These are phyloP conservation scores for Sporisorium graminicola DNA, from an alignment of 1,284 basidiomycete genomes.

Conservation along the genomic window DNA sequence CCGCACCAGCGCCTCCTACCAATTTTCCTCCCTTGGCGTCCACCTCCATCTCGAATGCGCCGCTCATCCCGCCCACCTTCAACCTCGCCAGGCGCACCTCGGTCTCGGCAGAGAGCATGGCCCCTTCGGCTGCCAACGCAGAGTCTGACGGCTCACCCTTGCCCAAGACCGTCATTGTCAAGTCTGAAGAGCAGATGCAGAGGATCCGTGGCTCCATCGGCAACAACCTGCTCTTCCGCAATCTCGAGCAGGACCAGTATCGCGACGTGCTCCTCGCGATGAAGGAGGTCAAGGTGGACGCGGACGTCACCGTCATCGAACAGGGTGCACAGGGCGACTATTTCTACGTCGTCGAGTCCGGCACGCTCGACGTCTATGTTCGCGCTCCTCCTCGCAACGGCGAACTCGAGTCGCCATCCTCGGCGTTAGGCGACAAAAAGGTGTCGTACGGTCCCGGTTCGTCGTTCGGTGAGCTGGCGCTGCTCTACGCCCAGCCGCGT, in stretches of 20 bases:
- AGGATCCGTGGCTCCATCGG: conserved; percentile 89
- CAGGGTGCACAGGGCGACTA: conserved; percentile 97
- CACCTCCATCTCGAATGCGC: conserved; percentile 12
- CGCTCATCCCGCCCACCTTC: conserved; percentile 73
- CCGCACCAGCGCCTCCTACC: conserved; percentile 13
- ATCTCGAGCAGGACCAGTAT: conserved; percentile 95
- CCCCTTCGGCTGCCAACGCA: conserved; percentile 72
- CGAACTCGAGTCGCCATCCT: conserved; percentile 20
- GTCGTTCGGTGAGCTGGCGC: conserved; percentile 94
- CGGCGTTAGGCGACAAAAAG: conserved; percentile 58
- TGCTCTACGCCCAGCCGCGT: conserved; percentile 97
- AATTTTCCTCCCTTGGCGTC: conserved; percentile 12
- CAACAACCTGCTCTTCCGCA: conserved; percentile 93
- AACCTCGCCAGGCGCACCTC: conserved; percentile 91
- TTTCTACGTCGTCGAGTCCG: conserved; percentile 96
- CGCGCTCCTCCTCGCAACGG: conserved; percentile 56
- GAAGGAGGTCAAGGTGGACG: conserved; percentile 83
- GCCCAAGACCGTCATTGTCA: conserved; percentile 72
- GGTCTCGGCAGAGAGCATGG: conserved; percentile 96
- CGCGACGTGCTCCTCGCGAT: conserved; percentile 92
- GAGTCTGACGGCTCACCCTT: conserved; percentile 25
- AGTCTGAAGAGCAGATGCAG: conserved; percentile 84
- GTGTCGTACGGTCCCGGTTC: conserved; percentile 85
- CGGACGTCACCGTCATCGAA: conserved; percentile 88
- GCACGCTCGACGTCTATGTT: conserved; percentile 88